Conservation (phyloP, 1,284 basidiomycete species). For the Apiotrichum laibachii region DNA sequence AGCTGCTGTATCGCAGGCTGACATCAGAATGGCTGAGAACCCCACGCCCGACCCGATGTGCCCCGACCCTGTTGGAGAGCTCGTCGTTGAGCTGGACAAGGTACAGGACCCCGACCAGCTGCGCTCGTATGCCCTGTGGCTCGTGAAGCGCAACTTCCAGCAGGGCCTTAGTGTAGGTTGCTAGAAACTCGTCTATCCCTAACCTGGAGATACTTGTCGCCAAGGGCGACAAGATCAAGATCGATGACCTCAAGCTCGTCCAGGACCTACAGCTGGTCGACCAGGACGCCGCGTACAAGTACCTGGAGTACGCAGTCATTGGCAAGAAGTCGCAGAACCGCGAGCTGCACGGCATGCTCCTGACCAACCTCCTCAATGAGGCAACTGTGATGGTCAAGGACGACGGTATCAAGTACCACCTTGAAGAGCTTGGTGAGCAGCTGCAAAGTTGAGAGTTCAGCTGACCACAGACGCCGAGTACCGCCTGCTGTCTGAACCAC, state of each 20-base stretch:
- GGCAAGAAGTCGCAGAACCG: constrained; percentile 56
- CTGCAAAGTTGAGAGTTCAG: background rate
- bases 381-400: constrained; percentile 34
- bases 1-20: background rate
- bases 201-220: constrained; percentile 54
- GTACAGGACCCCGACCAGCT: constrained; percentile 63
- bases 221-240: constrained; percentile 56
- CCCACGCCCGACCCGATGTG: constrained; percentile 65
- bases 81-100: constrained; percentile 63
- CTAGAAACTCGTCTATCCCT: background rate
- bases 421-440: constrained; percentile 47
- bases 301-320: constrained; percentile 75
- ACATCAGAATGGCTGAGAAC: constrained; percentile 66
- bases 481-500: constrained; percentile 35
- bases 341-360: constrained; percentile 41
- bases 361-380: constrained; percentile 33
- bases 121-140: constrained; percentile 75
- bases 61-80: constrained; percentile 65
- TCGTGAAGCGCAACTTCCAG: constrained; percentile 66
- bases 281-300: constrained; percentile 61
- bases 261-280: constrained; percentile 43
- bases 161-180: constrained; percentile 65
- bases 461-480: constrained; percentile 43
- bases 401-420: constrained; percentile 50
- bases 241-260: constrained; percentile 48